Base-by-base conservation (phyloP, 805 yeast genomes). In the Kockiozyma suomiensis region DNA sequence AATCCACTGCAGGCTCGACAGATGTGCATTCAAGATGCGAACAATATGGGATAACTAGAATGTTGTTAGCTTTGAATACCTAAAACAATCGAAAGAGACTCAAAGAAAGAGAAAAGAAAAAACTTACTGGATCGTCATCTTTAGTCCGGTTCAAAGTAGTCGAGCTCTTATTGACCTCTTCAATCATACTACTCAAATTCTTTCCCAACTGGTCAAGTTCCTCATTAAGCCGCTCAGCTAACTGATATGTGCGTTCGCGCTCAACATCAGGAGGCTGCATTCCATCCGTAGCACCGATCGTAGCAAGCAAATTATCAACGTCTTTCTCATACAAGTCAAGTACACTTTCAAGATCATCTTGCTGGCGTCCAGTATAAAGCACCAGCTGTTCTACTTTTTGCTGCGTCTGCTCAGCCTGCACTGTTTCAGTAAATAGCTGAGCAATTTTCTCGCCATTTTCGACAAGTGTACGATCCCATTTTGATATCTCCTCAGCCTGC, bases 1-100 rank as follows among this genome's bases (percentile, higher is more conserved):
- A 58, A 94, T 82, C 80, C 92, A 91, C 71, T 86, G 90, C 75
- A 94, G 80, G 64, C 96, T 90, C 63, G 92, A 94, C 73, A 94
- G 78, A 73, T 94, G 98, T 48, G 90, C 84, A 71, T 93, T 92
- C 70, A 94, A 81, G 64, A 94, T 79, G 72, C 85, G 86, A 32
- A 94, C 86, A 63, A 93, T 82, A 57, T 75, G 78, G 1, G 79
- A 72, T 13, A 77, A 64, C 51, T 52, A 48, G n/a, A n/a, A n/a
- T 30, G 6, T 30, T 10, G 33, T 30, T 30, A 30, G 33, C 33
- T 30, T n/a, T n/a, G n/a, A n/a, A n/a, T n/a, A n/a, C n/a, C n/a
- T n/a, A n/a, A n/a, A n/a, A n/a, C n/a, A 21, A 49, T 26, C 4
- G 30, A 51, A n/a, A 30, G 10, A 30, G 10, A 30, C 10, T 30